Evolutionary conservation across 2,329 filamentous ascomycete species (phyloP), one percentile per base, ranked within the genome.

Genomic region (Penicillium psychrosexuale): DNA sequence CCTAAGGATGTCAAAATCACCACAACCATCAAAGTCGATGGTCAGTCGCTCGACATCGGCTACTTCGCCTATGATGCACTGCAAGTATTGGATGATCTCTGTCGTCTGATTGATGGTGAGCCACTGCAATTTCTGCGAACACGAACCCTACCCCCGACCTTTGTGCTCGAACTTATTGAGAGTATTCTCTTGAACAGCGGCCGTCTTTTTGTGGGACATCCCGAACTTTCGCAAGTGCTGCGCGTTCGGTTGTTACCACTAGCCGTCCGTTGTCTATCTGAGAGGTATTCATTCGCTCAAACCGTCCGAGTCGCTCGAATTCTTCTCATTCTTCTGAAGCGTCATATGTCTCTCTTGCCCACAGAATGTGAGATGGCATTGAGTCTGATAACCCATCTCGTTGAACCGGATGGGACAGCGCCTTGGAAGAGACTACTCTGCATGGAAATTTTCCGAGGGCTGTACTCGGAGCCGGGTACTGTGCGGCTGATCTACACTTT

Each of bases 141-240:
- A 65, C 86, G 89, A 12, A 84, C 84, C 3, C 80, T 97, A 9
- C 86, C 90, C 0, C 86, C 91, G 64, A 88, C 89, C 0, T 94
- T 96, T 64, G 90, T 91, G 6, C 77, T 99, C 1, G 94, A 99
- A 69, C 81, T 97, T 51, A 91, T 99, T 64, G 92, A 97, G 73
- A 93, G 91, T 0, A 86, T 96, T 49, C 78, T 99, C 56, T 87
- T 88, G 24, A 95, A 92, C 64, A 91, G 97, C 76, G 84, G 87
- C n/a, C 79, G 81, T 48, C 84, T 96, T 28, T 94, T 97, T 70
- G 78, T 86, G 17, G 79, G 80, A 3, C 91, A 97, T 67, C 81
- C 84, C 0, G 92, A 97, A 67, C 89, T 96, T 70, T 84, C 88
- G 5, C 82, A 93, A 61, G 84, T 96, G 36, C 79, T 97, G 36